phyloP scores from a whole-genome alignment of 768 basidiomycete genomes.

The Phanerochaete carnosa region DNA sequence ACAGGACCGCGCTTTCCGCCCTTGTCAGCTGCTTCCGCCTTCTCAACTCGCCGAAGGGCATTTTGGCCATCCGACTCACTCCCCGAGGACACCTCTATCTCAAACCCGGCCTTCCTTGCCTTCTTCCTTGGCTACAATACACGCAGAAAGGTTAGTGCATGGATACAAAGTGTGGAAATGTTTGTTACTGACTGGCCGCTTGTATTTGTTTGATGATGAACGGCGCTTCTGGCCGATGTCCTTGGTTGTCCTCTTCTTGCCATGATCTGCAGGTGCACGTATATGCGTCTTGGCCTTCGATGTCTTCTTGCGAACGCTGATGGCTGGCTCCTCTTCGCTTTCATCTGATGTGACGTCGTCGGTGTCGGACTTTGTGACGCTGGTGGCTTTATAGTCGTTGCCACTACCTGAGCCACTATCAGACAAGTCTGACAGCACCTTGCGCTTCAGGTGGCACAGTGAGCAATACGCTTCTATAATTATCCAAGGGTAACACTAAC shows the following conservation, averaged over 20 bases:
- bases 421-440: too few species aligned
- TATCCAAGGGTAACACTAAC: background rate
- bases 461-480: background rate
- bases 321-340: too few species aligned
- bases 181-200: background rate
- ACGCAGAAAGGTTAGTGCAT: background rate
- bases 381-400: too few species aligned
- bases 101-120: background rate
- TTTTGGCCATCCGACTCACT: background rate
- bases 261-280: background rate
- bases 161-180: background rate
- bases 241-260: background rate
- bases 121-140: background rate
- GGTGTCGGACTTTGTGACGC: too few species aligned
- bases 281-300: too few species aligned
- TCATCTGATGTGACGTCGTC: too few species aligned
- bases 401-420: too few species aligned
- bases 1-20: background rate
- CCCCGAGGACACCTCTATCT: background rate
- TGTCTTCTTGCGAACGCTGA: background rate
- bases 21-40: background rate
- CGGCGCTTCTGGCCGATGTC: background rate
- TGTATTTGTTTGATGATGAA: background rate
- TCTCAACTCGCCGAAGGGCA: constrained; percentile 1
- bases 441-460: too few species aligned